These are phyloP conservation scores for Cordyceps sp. DNA, from an alignment of 2,329 filamentous ascomycete species.

Conservation along the genomic window DNA sequence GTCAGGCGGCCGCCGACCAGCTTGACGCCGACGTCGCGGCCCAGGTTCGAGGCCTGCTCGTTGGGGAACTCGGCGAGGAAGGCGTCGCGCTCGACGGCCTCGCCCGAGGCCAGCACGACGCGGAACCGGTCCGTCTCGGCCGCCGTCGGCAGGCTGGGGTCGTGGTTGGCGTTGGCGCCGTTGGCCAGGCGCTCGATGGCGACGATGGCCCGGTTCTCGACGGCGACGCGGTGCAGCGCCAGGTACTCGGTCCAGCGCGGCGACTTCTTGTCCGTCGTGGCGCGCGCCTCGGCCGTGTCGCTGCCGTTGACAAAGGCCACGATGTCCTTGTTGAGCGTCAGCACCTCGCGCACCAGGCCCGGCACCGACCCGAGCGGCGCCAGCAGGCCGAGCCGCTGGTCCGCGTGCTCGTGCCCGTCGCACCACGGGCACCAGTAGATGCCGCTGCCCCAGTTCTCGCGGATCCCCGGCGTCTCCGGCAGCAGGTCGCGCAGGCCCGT, in stretches of 20 bases:
- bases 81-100: conserved; percentile 26
- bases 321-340: conserved; percentile 37
- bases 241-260: conserved; percentile 33
- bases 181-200: conserved; percentile 27
- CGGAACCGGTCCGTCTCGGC: conserved; percentile 38
- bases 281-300: conserved; percentile 26
- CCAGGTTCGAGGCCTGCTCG: conserved; percentile 29
- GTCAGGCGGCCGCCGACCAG: conserved; percentile 26
- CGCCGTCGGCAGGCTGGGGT: conserved; percentile 23
- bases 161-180: conserved; percentile 17
- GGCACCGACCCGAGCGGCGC: conserved; percentile 25
- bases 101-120: conserved; percentile 31
- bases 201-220: conserved; percentile 39
- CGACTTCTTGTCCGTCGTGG: conserved; percentile 18
- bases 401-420: conserved; percentile 43
- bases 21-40: conserved; percentile 27
- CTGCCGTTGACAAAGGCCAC: conserved; percentile 44
- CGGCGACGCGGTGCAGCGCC: conserved; percentile 26
- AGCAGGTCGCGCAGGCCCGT: conserved; percentile 40
- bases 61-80: conserved; percentile 32
- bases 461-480: conserved; percentile 34
- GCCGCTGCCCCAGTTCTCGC: conserved; percentile 39
- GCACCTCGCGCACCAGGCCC: conserved; percentile 29
- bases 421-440: conserved; percentile 52
- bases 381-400: conserved; percentile 39